A percentile compares a stretch with the other conserved stretches of the same genome.
phyloP scores from a whole-genome alignment of 441 rosid genomes.

The Cnidoscolus chayamansa region DNA sequence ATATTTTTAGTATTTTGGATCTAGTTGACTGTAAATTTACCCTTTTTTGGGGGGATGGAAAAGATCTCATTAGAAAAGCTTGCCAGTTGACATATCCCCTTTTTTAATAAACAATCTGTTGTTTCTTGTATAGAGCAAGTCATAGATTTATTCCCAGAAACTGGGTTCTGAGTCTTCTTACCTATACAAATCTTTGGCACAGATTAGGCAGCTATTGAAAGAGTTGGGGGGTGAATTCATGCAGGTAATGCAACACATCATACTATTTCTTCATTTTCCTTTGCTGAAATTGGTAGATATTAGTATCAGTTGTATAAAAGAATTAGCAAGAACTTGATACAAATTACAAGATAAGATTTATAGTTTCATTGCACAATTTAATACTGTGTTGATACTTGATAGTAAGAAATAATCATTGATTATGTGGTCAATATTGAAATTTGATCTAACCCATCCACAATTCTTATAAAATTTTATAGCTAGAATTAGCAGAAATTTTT shows the following conservation, averaged over 20 bases:
- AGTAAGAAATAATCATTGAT: background rate
- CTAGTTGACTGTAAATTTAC: background rate
- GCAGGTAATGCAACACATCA: constrained; percentile 42
- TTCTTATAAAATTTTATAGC: background rate
- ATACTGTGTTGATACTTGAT: background rate
- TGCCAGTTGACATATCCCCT: background rate
- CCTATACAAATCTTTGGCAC: constrained; percentile 10
- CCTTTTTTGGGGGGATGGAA: background rate
- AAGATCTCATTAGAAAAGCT: background rate
- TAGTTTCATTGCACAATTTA: background rate
- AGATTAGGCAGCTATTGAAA: constrained; percentile 63
- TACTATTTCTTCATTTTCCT: background rate
- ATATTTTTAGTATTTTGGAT: background rate
- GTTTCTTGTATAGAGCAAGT: background rate
- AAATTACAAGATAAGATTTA: background rate
- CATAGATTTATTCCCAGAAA: background rate
- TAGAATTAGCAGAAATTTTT: background rate
- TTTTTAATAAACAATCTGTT: background rate
- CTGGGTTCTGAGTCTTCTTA: constrained; percentile 6
- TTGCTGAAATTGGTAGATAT: background rate
- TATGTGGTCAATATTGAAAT: background rate
- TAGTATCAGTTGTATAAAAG: background rate
- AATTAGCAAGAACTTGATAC: too few relatives aligned
- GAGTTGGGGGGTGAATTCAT: constrained; percentile 81
- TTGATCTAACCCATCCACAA: background rate